Base-by-base conservation (phyloP, 2,329 filamentous ascomycete genomes). In the Xylaria sp. region DNA sequence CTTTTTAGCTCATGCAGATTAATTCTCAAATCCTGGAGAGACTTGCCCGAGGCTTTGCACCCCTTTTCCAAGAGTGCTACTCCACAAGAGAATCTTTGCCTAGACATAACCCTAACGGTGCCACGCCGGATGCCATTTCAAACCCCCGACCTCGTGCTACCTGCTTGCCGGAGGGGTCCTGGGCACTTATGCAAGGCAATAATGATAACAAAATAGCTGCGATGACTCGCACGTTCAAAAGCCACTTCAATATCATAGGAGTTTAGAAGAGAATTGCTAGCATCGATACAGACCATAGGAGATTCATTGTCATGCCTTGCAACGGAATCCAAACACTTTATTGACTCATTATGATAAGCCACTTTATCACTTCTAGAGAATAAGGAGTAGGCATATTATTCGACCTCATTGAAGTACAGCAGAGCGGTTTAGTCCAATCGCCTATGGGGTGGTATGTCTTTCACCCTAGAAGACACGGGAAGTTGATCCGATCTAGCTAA, bases 401-500 rank as follows among this genome's bases (percentile, higher is more conserved):
- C 15, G 15, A 42, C 3, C 15, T 42, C 38, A 5, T 42, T 42
- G 6, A 42, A 17, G 5, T 3, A 42, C n/a, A 11, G 17, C 11
- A 72, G 81, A 73, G 71, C 81, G 81, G 90, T 66, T 87, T 92
- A 59, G 91, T 93, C 64, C 89, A 88, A 64, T 93, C 90, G 72
- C 90, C 92, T 74, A 88, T 90, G 3, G n/a, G 94, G 94, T 60
- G 95, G 95, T 20, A 89, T 97, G 62, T 93, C 97, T 79, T 92
- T 97, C 73, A 94, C 96, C 22, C 86, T 98, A 39, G 94, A 97
- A 73, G 94, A 93, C 74, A 89, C 90, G 17, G 92, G 93, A 66
- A 95, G 92, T 78, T 98, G 94, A 95, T 94, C 92, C 53, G 92
- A 97, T 69, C 86, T 97, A 77, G 93, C 93, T 55, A 87, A 90